Percentiles rank a stretch among this genome's conserved stretches.
Evolutionary conservation across 768 basidiomycete genomes (phyloP).

Genomic region (Boletus subparvulus): DNA sequence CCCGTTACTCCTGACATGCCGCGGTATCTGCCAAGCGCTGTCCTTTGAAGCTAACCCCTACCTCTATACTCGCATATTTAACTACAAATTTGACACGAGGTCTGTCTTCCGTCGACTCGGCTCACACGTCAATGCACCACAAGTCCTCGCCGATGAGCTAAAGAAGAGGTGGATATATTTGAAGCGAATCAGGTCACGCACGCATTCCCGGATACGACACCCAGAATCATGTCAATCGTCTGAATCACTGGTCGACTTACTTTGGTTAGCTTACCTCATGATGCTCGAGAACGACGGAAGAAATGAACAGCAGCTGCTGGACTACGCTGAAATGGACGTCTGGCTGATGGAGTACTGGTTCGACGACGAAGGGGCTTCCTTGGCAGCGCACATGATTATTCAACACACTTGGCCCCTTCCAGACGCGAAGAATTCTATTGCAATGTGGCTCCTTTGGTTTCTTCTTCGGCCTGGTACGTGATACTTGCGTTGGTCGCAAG

Average conservation of each 20-base stretch:
- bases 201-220: slow-evolving; percentile 16
- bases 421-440: slow-evolving; percentile 52
- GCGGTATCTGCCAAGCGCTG: slow-evolving; percentile 47
- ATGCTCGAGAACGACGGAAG: slow-evolving; percentile 79
- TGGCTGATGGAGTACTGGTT: slow-evolving; percentile 76
- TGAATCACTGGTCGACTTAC: slow-evolving; percentile 36
- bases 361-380: slow-evolving; percentile 54
- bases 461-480: slow-evolving; percentile 58
- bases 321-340: slow-evolving; percentile 57
- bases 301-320: slow-evolving; percentile 68
- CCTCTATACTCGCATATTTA: slow-evolving; percentile 72
- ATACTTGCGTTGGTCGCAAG: neutral
- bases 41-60: slow-evolving; percentile 57
- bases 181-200: slow-evolving; percentile 51
- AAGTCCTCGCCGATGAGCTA: slow-evolving; percentile 60
- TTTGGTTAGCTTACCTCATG: slow-evolving; percentile 73
- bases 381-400: slow-evolving; percentile 41
- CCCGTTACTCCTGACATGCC: slow-evolving; percentile 55
- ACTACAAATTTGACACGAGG: slow-evolving; percentile 61
- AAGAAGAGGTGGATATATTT: slow-evolving; percentile 58
- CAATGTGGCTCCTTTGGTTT: slow-evolving; percentile 83
- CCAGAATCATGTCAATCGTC: slow-evolving; percentile 25
- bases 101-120: slow-evolving; percentile 53
- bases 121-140: slow-evolving; percentile 37
- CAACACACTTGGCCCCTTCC: slow-evolving; percentile 57